Base-by-base conservation (phyloP, 176 grass and related monocot species). In the Oryza longistaminata region DNA sequence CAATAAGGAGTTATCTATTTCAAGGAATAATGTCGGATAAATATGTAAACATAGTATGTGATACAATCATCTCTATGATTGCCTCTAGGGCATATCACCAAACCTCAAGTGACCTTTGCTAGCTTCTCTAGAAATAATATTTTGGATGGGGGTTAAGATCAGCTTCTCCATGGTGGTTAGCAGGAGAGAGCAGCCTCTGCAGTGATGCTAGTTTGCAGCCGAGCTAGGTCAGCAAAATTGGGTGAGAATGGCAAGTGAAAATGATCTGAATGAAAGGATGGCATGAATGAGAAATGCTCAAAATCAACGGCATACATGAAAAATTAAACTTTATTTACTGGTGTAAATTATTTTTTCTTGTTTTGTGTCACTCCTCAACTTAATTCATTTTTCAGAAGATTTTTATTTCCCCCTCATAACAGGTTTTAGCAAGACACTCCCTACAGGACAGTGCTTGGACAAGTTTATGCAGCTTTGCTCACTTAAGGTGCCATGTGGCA, bases 381-480 rank as follows among this genome's bases (percentile, higher is more conserved):
- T 68, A 64, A 7, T 55, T 82, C 49, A 69, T 48, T 86, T 10
- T 77, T 53, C 7, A 73, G 46, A 78, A 14, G 22, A 64, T 27
- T 49, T 25, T 60, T 37, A 9, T 76, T 71, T 68, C 65, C 10
- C 12, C 69, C 12, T 58, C 52, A 58, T 66, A 17, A 72, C 64
- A 97, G 95, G 95, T 79, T 85, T 90, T 85, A 93, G 88, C 64
- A 94, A 93, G 76, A 16, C 88, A 55, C 83, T 85, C 22, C 92
- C 88, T 53, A 78, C 80, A 76, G 88, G 76, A 6, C 81, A 88
- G 79, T 90, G 61, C 82, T 78, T 97, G 84, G 71, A 91, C 80
- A 91, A 86, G 40, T 82, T 94, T 66, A 81, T 74, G 85, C 87
- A 88, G 68, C 82, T 97, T 88, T 94, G 87, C 79, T 91, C 82